phyloP scores from a whole-genome alignment of 2,329 filamentous ascomycete genomes.

The Westerdykella aurantiaca region DNA sequence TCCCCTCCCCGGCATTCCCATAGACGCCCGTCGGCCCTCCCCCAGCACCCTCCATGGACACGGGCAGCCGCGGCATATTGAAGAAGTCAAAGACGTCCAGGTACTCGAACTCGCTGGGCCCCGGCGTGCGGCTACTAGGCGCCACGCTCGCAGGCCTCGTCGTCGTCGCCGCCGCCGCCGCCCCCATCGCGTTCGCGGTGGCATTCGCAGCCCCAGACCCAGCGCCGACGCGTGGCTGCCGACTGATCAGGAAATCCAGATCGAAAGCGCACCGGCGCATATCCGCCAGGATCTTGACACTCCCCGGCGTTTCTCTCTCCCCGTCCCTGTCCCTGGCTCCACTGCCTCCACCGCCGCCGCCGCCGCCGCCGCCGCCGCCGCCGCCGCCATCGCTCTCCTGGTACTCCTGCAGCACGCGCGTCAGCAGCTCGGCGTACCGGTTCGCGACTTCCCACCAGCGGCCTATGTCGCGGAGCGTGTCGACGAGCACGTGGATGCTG shows the following conservation, averaged over 20 bases:
- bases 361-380: no score
- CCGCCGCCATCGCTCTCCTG: conserved; percentile 60
- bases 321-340: no score
- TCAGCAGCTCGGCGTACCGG: conserved; percentile 72
- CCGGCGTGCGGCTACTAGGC: conserved; percentile 59
- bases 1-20: conserved; percentile 16
- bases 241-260: conserved; percentile 80
- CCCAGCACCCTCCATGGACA: conserved; percentile 29
- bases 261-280: conserved; percentile 90
- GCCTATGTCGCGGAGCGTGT: conserved; percentile 74
- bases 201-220: not conserved
- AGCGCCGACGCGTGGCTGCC: conserved; percentile 53
- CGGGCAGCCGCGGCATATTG: conserved; percentile 71
- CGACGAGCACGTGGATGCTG: conserved; percentile 75
- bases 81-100: conserved; percentile 93
- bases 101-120: conserved; percentile 79
- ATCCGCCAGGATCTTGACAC: conserved; percentile 80
- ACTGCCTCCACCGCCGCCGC: no score
- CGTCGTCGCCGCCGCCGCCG: conserved; percentile 8
- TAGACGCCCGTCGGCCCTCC: conserved; percentile 11
- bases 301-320: conserved; percentile 71
- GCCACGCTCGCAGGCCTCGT: conserved; percentile 38
- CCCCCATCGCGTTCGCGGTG: conserved; percentile 9
- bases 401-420: conserved; percentile 81
- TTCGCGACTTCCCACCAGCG: conserved; percentile 79